A percentile compares a stretch with the other conserved stretches of the same genome.
These are phyloP conservation scores for Colletotrichum costaricense DNA, from an alignment of 2,329 filamentous ascomycete species.

Conservation along the genomic window DNA sequence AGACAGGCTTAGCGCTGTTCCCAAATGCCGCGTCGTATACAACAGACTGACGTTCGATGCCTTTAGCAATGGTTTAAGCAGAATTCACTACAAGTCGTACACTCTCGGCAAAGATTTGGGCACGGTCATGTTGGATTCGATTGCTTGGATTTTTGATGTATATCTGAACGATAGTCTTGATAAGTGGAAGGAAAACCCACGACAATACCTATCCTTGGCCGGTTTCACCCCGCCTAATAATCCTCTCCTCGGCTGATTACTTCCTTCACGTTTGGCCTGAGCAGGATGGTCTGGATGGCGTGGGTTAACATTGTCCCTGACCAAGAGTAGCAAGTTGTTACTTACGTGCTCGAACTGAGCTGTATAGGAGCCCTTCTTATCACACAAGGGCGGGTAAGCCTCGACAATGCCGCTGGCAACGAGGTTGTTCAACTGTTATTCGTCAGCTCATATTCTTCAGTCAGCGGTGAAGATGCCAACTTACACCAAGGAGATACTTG, in stretches of 20 bases:
- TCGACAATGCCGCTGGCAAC: constrained; percentile 88
- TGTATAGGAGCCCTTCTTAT: constrained; percentile 94
- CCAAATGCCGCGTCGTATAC: background rate
- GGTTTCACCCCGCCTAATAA: constrained; percentile 63
- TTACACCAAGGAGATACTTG: constrained; percentile 89
- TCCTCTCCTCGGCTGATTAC: constrained; percentile 88
- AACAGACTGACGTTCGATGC: too few species aligned
- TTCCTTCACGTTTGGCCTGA: constrained; percentile 86
- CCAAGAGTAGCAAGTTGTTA: constrained; percentile 38
- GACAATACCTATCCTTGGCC: constrained; percentile 16
- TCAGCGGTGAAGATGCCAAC: constrained; percentile 49
- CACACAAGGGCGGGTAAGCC: constrained; percentile 87
- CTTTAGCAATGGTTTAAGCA: too few species aligned
- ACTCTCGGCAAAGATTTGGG: background rate
- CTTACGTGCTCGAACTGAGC: constrained; percentile 95
- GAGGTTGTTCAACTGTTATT: constrained; percentile 81
- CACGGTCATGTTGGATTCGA: background rate
- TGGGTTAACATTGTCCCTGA: background rate
- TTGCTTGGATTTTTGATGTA: constrained; percentile 21
- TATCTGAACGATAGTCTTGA: constrained; percentile 30
- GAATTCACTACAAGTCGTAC: background rate
- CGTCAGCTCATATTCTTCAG: constrained; percentile 44
- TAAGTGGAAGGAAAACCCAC: constrained; percentile 26
- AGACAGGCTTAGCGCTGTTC: background rate
- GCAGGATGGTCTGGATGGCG: constrained; percentile 73